Base-by-base conservation (phyloP, 208 protist species). In the Trypanosoma theileri region DNA sequence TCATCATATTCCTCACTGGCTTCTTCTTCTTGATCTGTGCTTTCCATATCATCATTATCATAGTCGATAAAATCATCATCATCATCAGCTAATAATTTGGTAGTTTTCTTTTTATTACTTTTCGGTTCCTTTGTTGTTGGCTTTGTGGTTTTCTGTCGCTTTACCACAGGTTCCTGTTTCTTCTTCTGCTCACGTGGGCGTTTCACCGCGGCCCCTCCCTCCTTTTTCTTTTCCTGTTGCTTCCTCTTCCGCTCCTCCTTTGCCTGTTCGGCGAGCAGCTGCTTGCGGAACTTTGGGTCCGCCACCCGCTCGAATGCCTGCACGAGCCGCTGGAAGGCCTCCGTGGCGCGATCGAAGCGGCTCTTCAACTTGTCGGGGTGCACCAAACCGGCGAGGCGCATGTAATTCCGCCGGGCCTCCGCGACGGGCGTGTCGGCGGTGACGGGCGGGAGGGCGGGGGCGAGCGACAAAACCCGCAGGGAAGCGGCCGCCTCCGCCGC, bases 301-400 rank as follows among this genome's bases (percentile, higher is more conserved):
- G 80, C 87, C 31, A 95, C 85, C 53, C 50, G 60, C 71, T 95
- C 90, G 62, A 95, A 95, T 50, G 87, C 90, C 0, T 77, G 75
- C 59, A 95, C 90, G 19, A 95, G 73, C 28, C 77, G 78, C 75
- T 95, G 90, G 63, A 95, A 95, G 19, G 78, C 86, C 59, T 95
- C 85, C 12, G 90, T 95, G 40, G 82, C 78, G 63, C 75, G 77
- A 12, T 90, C 80, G 50, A 88, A 92, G 24, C 35, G 46, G 40
- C 55, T 66, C 51, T 88, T 73, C n/a, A 95, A 64, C 66, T 91
- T 92, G 66, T 95, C 90, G 0, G 90, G 90, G 69, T 95, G 90
- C 41, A 95, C 82, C 26, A 84, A 54, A 3, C 59, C 77, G 19
- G 90, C 90, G 21, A 95, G 69, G 4, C 80, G 71, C 85, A 95